These are phyloP conservation scores for Aspergillus japonicus DNA, from an alignment of 2,329 filamentous ascomycete genomes.

Conservation along the genomic window DNA sequence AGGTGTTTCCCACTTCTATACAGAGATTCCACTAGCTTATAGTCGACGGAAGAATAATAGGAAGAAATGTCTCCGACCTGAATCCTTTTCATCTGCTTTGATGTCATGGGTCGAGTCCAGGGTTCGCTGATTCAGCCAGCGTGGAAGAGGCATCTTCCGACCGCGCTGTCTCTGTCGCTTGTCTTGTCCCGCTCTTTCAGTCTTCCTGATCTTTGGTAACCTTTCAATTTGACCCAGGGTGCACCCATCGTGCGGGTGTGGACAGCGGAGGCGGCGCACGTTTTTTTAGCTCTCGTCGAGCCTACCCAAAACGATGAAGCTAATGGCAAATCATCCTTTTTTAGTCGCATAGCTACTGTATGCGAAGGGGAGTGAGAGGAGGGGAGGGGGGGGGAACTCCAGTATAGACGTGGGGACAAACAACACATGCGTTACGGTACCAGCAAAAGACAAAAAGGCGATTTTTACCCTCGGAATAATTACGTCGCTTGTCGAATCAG, in stretches of 20 bases:
- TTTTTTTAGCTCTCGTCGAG: conserved; percentile 23
- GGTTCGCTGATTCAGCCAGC: neutral
- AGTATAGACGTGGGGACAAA: too few relatives aligned
- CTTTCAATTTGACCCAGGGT: neutral
- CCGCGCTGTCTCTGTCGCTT: neutral
- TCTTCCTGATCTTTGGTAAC: neutral
- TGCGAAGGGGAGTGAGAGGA: neutral
- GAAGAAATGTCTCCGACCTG: neutral
- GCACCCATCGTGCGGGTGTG: conserved; percentile 1
- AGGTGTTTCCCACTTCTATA: neutral
- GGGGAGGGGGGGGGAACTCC: too few relatives aligned
- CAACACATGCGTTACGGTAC: too few relatives aligned
- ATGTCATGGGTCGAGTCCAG: neutral
- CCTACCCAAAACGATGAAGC: conserved; percentile 16
- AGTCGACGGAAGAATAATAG: neutral
- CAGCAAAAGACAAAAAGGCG: neutral
- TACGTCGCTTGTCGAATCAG: neutral
- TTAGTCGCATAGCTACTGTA: neutral
- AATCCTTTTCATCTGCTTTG: neutral
- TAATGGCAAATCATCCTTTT: conserved; percentile 17
- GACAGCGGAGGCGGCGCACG: conserved; percentile 11
- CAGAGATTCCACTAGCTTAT: neutral
- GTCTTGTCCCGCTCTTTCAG: neutral
- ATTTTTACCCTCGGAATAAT: neutral
- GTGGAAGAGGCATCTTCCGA: neutral